Evolutionary conservation across 176 grass and related monocot species (phyloP).

Genomic region (Elymus sibiricus): DNA sequence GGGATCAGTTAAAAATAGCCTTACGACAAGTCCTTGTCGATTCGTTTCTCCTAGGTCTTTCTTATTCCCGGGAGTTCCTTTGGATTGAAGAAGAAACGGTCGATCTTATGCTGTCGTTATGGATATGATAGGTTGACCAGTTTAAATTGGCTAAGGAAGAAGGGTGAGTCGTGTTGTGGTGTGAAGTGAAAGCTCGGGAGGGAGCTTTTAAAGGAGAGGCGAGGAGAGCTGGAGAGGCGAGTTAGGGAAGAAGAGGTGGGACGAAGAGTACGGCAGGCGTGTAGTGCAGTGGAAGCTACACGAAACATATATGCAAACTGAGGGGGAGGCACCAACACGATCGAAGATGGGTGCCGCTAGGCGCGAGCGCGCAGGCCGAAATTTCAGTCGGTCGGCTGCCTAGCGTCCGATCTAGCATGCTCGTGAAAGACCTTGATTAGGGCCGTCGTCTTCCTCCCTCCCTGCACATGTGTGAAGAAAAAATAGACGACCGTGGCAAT

Average conservation of each 20-base stretch:
- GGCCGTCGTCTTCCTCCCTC: too few relatives aligned
- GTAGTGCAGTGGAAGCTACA: neutral
- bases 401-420: too few relatives aligned
- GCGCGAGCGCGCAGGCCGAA: too few relatives aligned
- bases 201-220: slow-evolving; percentile 38
- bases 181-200: slow-evolving; percentile 21
- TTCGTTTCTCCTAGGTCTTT: slow-evolving; percentile 7
- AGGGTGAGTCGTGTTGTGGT: neutral
- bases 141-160: neutral
- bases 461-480: too few relatives aligned
- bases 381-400: too few relatives aligned
- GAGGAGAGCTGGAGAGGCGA: neutral
- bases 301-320: neutral
- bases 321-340: neutral
- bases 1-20: too few relatives aligned
- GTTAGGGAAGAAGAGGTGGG: neutral
- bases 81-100: slow-evolving; percentile 17
- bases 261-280: slow-evolving; percentile 3
- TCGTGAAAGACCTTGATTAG: too few relatives aligned
- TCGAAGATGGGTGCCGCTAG: neutral
- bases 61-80: slow-evolving; percentile 1
- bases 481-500: too few relatives aligned
- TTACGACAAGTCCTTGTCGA: neutral
- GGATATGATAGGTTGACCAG: neutral
- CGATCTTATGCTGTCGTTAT: too few relatives aligned